Evolutionary conservation across 2,329 filamentous ascomycete genomes (phyloP), one percentile per base, ranked within the genome.

Genomic region (Exophiala viscosa): DNA sequence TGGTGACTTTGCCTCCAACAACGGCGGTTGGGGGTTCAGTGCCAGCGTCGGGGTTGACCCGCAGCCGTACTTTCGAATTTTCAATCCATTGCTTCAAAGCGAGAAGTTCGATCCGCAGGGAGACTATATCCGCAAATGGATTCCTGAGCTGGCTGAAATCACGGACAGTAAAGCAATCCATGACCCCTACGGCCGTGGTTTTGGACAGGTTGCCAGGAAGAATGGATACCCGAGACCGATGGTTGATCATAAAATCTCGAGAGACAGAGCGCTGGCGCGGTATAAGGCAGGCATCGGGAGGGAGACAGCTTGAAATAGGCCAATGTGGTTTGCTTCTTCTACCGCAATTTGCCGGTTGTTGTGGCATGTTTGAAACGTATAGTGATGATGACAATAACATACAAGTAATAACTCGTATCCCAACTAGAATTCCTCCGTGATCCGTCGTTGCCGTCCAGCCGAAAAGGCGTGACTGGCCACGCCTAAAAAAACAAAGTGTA

Each of bases 11-110:
- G 86, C 86, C 0, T 86, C 81, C 52, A 92, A 92, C 67, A 90
- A 88, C 57, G 82, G 83, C 7, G 83, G 83, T 0, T 86, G 83
- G 83, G 84, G 82, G 0, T 85, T 85, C 60, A 70, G 77, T 18
- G 83, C 85, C 3, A 82, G 78, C 14, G 85, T 84, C 0, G 87
- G 88, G 1, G 87, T 90, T 5, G 89, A 95, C 67, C 87, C 89
- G 1, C 88, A 95, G 69, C 90, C 90, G 0, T 96, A 95, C 66
- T 96, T 96, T 59, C 80, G 90, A 5, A 87, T 96, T 46, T 96
- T 96, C 71, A 96, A 95, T 63, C 90, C 90, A 0, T 67, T 90
- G 40, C 71, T 88, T 14, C 90, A 96, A 73, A 89, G 86, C 61
- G 88, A 93, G 75, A 91, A 87, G 69, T 95, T 95, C 62, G 90